A percentile compares a stretch with the other conserved stretches of the same genome.
Conservation (phyloP, 345 rosid species). For the Aurinia saxatilis region DNA sequence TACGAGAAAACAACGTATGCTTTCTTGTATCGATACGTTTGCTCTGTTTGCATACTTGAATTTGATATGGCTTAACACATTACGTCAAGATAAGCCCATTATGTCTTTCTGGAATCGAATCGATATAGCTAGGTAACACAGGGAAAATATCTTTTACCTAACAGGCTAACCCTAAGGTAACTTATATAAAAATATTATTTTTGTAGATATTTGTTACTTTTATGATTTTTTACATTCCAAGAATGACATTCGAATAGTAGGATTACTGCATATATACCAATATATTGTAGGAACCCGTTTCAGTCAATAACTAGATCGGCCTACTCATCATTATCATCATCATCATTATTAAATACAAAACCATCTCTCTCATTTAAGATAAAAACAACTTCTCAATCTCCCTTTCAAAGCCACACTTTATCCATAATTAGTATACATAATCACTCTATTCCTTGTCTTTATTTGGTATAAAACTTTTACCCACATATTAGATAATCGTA, state of each 20-base stretch:
- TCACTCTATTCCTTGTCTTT: neutral
- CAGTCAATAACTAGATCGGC: slow-evolving; percentile 20
- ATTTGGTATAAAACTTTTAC: neutral
- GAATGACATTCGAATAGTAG: slow-evolving; percentile 16
- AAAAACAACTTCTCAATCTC: neutral
- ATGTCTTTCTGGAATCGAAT: neutral
- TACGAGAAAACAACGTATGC: too few species aligned
- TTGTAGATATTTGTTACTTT: slow-evolving; percentile 15
- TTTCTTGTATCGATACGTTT: neutral
- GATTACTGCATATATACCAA: slow-evolving; percentile 15
- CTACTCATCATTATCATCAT: slow-evolving; percentile 15
- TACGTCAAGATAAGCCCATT: neutral
- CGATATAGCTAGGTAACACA: neutral
- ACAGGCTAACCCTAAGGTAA: neutral
- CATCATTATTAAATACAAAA: neutral
- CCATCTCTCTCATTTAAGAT: slow-evolving; percentile 1
- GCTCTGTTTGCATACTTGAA: neutral
- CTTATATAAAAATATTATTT: neutral
- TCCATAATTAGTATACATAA: neutral
- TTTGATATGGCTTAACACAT: neutral
- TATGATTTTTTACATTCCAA: slow-evolving; percentile 6
- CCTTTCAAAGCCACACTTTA: neutral
- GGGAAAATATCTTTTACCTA: neutral
- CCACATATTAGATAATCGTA: neutral
- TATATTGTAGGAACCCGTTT: slow-evolving; percentile 22